phyloP scores from a whole-genome alignment of 768 basidiomycete genomes.

The Calocybe indica region DNA sequence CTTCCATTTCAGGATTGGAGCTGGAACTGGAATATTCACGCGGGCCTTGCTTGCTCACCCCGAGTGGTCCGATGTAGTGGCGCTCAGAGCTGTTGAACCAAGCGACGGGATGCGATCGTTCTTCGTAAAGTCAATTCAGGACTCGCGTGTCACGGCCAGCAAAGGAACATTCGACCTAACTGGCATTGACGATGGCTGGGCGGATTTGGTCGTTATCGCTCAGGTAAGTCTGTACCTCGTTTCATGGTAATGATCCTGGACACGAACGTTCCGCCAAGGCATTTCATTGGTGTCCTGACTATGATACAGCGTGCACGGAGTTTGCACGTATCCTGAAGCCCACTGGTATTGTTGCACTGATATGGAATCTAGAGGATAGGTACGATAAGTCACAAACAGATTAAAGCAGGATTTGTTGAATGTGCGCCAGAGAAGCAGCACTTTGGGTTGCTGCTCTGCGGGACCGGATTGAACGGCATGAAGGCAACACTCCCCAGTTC shows the following conservation, averaged over 20 bases:
- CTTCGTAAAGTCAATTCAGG: conserved; percentile 52
- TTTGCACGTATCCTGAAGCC: conserved; percentile 80
- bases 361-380: conserved; percentile 94
- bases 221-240: conserved; percentile 38
- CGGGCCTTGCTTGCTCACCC: conserved; percentile 68
- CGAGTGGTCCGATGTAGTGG: conserved; percentile 45
- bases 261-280: conserved; percentile 40
- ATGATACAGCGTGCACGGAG: conserved; percentile 63
- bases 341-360: conserved; percentile 59
- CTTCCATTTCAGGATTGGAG: conserved; percentile 50
- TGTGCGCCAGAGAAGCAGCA: conserved; percentile 40
- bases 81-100: conserved; percentile 74
- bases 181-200: conserved; percentile 58
- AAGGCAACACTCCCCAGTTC: conserved; percentile 77
- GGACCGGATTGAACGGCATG: conserved; percentile 61
- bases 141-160: conserved; percentile 44
- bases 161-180: conserved; percentile 72
- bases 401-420: background rate
- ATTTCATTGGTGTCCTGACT: conserved; percentile 91
- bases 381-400: conserved; percentile 15
- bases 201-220: conserved; percentile 73
- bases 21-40: conserved; percentile 88
- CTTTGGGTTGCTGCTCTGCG: conserved; percentile 75
- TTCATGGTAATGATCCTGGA: background rate
- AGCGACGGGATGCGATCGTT: conserved; percentile 79